Conservation (phyloP, 768 basidiomycete genomes). For the Tricholoma bakamatsutake region DNA sequence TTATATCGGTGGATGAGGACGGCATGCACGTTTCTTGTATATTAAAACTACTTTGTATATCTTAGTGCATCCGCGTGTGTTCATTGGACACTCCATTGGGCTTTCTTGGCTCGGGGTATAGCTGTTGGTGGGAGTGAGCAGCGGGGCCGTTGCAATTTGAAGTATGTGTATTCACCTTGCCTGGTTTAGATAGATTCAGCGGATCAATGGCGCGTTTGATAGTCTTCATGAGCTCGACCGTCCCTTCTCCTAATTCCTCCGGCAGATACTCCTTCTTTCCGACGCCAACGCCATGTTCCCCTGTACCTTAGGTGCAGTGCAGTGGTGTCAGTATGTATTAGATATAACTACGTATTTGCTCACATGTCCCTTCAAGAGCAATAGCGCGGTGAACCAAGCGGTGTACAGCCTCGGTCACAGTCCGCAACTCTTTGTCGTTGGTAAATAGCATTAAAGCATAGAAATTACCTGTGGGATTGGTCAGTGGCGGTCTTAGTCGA, state of each 20-base stretch:
- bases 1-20: no score
- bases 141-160: no score
- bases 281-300: slow-evolving; percentile 85
- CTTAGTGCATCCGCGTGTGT: no score
- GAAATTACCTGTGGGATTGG: no score
- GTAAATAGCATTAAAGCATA: slow-evolving; percentile 50
- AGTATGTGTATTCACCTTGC: slow-evolving; percentile 45
- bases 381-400: slow-evolving; percentile 67
- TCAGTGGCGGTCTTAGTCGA: no score
- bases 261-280: slow-evolving; percentile 80
- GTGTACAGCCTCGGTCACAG: slow-evolving; percentile 41
- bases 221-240: slow-evolving; percentile 78
- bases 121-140: no score
- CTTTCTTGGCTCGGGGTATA: no score
- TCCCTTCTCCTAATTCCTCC: slow-evolving; percentile 77
- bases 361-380: slow-evolving; percentile 69
- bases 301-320: slow-evolving; percentile 42
- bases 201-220: slow-evolving; percentile 77
- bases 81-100: no score
- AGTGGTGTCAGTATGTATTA: neutral
- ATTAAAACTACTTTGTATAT: no score
- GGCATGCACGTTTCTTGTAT: no score
- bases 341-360: slow-evolving; percentile 12
- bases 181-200: slow-evolving; percentile 73
- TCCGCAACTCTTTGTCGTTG: slow-evolving; percentile 44